Percentiles rank a stretch among this genome's conserved stretches.
Conservation (phyloP, 352 stramenopile species). For the Blastocystis sp. region DNA sequence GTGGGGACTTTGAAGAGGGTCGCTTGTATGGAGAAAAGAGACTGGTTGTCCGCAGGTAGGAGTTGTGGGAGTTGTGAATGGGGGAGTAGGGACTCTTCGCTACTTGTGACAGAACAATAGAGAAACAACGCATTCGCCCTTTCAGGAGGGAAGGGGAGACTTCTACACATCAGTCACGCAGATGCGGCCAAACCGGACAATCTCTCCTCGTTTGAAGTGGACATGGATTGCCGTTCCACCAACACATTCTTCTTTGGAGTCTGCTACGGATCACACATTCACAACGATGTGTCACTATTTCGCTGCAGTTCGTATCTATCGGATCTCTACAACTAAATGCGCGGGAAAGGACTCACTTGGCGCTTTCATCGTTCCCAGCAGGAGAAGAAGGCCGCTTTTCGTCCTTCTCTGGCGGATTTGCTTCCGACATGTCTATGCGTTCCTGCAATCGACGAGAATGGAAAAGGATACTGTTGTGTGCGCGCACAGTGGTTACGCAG, state of each 20-base stretch:
- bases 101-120: background rate
- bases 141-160: no score
- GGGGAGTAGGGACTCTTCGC: slow-evolving; percentile 28
- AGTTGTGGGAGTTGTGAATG: background rate
- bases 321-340: no score
- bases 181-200: no score
- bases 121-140: no score
- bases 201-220: no score
- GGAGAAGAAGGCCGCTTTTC: background rate
- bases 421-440: background rate
- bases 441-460: no score
- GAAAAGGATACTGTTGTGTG: background rate
- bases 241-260: no score
- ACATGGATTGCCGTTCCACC: no score
- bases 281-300: no score
- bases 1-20: background rate
- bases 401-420: background rate
- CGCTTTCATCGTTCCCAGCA: background rate
- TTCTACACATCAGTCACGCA: no score
- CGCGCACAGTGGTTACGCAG: background rate
- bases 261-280: no score
- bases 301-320: no score
- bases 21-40: slow-evolving; percentile 47
- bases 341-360: background rate
- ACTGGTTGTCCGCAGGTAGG: background rate